Percentiles rank a stretch among this genome's conserved stretches.
phyloP scores from a whole-genome alignment of 2,329 filamentous ascomycete genomes.

The Fusarium brevicatenulatum region DNA sequence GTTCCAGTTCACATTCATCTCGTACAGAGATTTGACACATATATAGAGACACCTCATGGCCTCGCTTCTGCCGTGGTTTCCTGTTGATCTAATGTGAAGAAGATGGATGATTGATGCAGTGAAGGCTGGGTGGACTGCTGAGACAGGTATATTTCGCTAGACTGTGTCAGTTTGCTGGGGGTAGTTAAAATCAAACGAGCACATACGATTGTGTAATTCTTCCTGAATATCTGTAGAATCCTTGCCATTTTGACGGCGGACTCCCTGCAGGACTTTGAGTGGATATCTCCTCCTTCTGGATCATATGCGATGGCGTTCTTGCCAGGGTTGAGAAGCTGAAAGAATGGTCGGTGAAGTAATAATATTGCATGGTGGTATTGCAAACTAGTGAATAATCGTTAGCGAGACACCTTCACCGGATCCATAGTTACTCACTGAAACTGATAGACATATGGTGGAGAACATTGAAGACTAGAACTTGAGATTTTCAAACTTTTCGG shows the following conservation, averaged over 20 bases:
- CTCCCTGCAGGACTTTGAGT: constrained; percentile 20
- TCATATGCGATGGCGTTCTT: constrained; percentile 23
- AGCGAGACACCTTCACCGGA: rapidly evolving
- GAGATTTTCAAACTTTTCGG: constrained; percentile 13
- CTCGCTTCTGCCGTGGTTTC: background rate
- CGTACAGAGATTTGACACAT: constrained; percentile 25
- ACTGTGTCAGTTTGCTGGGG: background rate
- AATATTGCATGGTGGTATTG: constrained; percentile 9
- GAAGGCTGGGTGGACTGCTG: constrained; percentile 28
- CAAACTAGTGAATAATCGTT: background rate
- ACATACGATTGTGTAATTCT: constrained; percentile 24
- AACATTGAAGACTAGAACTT: background rate
- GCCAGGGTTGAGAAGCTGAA: constrained; percentile 3
- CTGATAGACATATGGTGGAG: constrained; percentile 14
- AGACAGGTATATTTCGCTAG: constrained; percentile 25
- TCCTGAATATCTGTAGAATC: constrained; percentile 29
- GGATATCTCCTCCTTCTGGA: constrained; percentile 25
- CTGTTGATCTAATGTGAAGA: constrained; percentile 13
- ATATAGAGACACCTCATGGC: constrained; percentile 23
- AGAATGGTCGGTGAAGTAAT: constrained; percentile 1
- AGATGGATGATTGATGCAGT: constrained; percentile 34
- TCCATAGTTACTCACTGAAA: background rate
- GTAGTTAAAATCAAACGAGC: rapidly evolving
- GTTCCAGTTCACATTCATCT: constrained; percentile 35
- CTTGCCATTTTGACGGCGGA: constrained; percentile 24